phyloP scores from a whole-genome alignment of 345 rosid genomes.

The Durio zibethinus region DNA sequence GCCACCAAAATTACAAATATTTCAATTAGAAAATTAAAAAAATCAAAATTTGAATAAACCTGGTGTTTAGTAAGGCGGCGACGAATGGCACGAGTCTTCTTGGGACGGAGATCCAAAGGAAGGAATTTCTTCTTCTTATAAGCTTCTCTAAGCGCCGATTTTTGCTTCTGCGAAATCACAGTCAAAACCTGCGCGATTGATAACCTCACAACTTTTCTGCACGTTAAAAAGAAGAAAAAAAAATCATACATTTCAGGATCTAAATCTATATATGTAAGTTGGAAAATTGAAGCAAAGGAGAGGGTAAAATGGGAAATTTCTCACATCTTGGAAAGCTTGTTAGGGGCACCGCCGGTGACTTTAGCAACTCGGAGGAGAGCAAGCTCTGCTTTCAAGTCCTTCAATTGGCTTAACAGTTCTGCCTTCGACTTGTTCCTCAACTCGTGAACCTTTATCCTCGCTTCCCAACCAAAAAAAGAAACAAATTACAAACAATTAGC shows the following conservation, averaged over 20 bases:
- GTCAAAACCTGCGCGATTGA: conserved; percentile 91
- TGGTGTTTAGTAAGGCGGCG: conserved; percentile 89
- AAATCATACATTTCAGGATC: not conserved
- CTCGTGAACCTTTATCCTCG: conserved; percentile 72
- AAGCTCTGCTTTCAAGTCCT: conserved; percentile 64
- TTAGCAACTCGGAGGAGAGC: conserved; percentile 73
- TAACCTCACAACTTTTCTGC: conserved; percentile 92
- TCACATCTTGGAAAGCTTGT: conserved; percentile 70
- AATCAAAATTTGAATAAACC: conserved; percentile 28
- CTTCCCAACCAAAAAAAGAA: conserved; percentile 18
- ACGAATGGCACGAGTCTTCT: conserved; percentile 91
- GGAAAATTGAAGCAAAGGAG: not conserved
- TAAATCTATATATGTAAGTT: not conserved
- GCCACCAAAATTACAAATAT: not conserved
- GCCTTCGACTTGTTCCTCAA: conserved; percentile 50
- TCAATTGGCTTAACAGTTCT: conserved; percentile 54
- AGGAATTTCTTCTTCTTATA: conserved; percentile 71
- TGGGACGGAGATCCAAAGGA: conserved; percentile 90
- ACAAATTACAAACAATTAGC: not conserved
- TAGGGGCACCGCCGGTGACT: conserved; percentile 76
- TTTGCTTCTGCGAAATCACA: conserved; percentile 85
- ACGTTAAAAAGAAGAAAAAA: not conserved
- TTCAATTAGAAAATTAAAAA: not conserved
- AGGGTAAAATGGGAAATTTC: not conserved
- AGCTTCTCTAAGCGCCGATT: conserved; percentile 76